Percentiles rank a stretch among this genome's conserved stretches.
Evolutionary conservation across 2,329 filamentous ascomycete genomes (phyloP).

Genomic region (Sporothrix inflata): DNA sequence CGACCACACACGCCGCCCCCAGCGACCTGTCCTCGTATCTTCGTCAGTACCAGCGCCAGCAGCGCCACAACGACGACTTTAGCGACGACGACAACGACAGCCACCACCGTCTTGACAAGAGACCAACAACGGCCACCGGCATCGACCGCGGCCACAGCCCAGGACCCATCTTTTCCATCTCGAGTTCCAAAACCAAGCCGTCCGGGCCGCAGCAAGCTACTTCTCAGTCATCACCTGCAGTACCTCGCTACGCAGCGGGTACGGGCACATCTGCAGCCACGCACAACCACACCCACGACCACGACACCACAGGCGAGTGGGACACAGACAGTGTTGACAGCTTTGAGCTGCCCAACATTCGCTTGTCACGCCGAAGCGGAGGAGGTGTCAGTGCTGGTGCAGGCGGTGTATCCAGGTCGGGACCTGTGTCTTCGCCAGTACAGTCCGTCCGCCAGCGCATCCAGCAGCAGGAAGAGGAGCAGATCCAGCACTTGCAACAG

Average conservation of each 20-base stretch:
- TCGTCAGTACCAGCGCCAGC: not conserved
- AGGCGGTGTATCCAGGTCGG: not conserved
- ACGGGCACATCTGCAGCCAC: not conserved
- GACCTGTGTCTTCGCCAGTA: not conserved
- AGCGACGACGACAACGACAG: not conserved
- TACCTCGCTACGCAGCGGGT: constrained; percentile 22
- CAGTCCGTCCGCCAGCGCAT: constrained; percentile 7
- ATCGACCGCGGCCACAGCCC: not conserved
- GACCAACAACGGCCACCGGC: constrained; percentile 11
- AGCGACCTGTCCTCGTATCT: not conserved
- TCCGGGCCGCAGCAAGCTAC: not conserved
- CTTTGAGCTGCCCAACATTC: constrained; percentile 33
- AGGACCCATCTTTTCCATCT: not conserved
- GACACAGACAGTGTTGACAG: constrained; percentile 34
- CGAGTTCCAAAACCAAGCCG: not conserved
- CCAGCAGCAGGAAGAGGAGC: constrained; percentile 19
- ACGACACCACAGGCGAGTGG: constrained; percentile 17
- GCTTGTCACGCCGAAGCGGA: constrained; percentile 21
- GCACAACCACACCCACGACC: not conserved
- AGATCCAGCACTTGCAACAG: constrained; percentile 11
- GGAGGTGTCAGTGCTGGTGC: not conserved
- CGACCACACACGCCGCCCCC: constrained; percentile 1
- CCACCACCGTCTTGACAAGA: not conserved
- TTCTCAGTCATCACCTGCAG: not conserved
- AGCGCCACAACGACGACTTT: not conserved